Evolutionary conservation across 2,329 filamentous ascomycete species (phyloP), one percentile per base, ranked within the genome.

Genomic region (Claviceps pazoutovae): DNA sequence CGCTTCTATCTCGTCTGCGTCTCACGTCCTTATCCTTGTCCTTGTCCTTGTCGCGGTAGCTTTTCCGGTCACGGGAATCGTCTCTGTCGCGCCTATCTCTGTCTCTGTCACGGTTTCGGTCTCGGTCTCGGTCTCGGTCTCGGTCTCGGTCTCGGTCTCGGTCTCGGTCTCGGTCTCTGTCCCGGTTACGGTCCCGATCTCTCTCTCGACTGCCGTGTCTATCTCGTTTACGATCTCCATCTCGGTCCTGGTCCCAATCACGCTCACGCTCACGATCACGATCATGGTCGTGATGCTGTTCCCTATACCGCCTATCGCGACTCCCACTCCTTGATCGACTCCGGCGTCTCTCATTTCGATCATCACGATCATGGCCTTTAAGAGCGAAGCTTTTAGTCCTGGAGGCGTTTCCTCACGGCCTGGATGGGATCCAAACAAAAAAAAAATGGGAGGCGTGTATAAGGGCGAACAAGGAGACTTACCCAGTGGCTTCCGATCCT

Each of bases 401-500:
- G 17, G 21, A 11, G 41, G 19, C 41, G 9, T 8, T 13, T 9
- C 39, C 9, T 19, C 9, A 21, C 7, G 13, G 39, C 8, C 19
- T 21, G 17, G 39, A 21, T 19, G 3, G 30, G 30, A 21, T 11
- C 8, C 13, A 21, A n/a, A 5, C 7, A 34, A 9, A 30, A 13
- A 23, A 11, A 17, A 34, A 19, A 1, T 30, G 23, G 14, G 21
- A 9, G 30, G n/a, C 21, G 23, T 21, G 23, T 6, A 21, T 19
- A 19, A 7, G 6, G 19, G 19, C 1, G 4, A 23, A 14, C 26
- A n/a, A 41, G 30, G 3, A 34, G 5, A 46, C 45, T n/a, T 51
- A 49, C 38, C 46, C 19, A 34, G 45, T 5, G 48, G 16, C 55
- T 67, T 69, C 56, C 70, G 73, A 56, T 79, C 76, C 50, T 79